Base-by-base conservation (phyloP, 2,329 filamentous ascomycete genomes). In the Aureobasidium pullulans region DNA sequence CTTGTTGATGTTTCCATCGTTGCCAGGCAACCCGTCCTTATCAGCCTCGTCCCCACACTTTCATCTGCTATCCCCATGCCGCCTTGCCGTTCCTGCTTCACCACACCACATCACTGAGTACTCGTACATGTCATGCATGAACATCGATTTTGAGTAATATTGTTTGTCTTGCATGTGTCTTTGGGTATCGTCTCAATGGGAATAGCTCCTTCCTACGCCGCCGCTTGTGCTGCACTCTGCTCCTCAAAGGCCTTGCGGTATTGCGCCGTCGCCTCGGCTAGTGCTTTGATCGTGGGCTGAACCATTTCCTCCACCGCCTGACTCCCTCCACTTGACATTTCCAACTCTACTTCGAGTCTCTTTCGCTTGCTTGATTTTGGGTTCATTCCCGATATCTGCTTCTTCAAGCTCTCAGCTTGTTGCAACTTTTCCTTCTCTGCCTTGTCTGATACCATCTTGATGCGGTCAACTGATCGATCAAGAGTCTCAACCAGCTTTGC, bases 401-500 rank as follows among this genome's bases (percentile, higher is more conserved):
- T 80, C 73, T 87, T 90, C 62, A 85, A 77, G 54, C 78, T 80
- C 43, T 84, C 82, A 15, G 95, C 82, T 57, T 84, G 79, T n/a
- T 81, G 79, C 54, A 85, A 78, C 32, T 89, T 82, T 62, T 89
- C 88, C 58, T 77, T 78, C 68, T 96, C 92, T 0, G 94, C 94
- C 66, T 90, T 86, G 13, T 84, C 81, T 0, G 88, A 89, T 1
- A 96, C 89, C 15, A 87, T 85, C 60, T 88, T 83, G 71, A 97
- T 93, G 29, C 94, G 84, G 61, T 87, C 83, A 59, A 86, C 79
- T 0, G 90, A 93, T 61, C 87, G 84, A 61, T 84, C 83, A 13
- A 99, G 79, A 9, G 91, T 93, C 70, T 96, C 89, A 7, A 88
- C 85, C 48, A 96, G 81, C 62, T 89, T 90, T 6, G 86, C 84